Base-by-base conservation (phyloP, 1,284 basidiomycete species). In the Rhodotorula sp. region DNA sequence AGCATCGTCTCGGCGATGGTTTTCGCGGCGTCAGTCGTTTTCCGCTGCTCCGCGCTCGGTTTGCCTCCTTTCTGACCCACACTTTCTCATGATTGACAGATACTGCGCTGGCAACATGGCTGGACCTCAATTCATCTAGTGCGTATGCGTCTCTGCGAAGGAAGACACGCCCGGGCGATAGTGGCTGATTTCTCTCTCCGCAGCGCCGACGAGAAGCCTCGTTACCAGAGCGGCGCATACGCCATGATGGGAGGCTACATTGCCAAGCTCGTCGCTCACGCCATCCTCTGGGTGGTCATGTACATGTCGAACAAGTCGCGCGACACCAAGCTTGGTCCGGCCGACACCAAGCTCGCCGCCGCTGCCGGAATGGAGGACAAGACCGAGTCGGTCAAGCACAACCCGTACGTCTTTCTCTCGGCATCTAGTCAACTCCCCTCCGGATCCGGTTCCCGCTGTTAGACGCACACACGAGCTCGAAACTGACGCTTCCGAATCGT, bases 341-440 rank as follows among this genome's bases (percentile, higher is more conserved):
- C 79, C 33, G 78, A 80, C 62, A 67, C 73, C 37, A 66, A 75
- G 54, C 60, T 65, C 22, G 72, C 78, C n/a, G 80, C 80, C 18
- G 79, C 79, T 53, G 77, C 75, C 56, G 79, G 79, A 68, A 80
- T 80, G 79, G 71, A 74, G 49, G 79, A 78, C 58, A 75, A 76
- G 76, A 79, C 77, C 30, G 79, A 80, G 69, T 57, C 54, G 29
- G 54, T 57, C 66, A 72, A 74, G 33, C 74, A 78, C 65, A 80
- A 80, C 68, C 75, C 62, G 59, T 60, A 6, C 45, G 59, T 60
- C 15, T 24, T 15, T 22, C 6, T 4, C 22, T 18, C 45, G 7
- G 1, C 29, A 1, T n/a, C 42, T 45, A 6, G n/a, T 44, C 8
- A 37, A 37, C 1, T 12, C 33, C 33, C 37, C 37, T 37, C 37